phyloP scores from a whole-genome alignment of 306 rosid species.

The Datisca glomerata region DNA sequence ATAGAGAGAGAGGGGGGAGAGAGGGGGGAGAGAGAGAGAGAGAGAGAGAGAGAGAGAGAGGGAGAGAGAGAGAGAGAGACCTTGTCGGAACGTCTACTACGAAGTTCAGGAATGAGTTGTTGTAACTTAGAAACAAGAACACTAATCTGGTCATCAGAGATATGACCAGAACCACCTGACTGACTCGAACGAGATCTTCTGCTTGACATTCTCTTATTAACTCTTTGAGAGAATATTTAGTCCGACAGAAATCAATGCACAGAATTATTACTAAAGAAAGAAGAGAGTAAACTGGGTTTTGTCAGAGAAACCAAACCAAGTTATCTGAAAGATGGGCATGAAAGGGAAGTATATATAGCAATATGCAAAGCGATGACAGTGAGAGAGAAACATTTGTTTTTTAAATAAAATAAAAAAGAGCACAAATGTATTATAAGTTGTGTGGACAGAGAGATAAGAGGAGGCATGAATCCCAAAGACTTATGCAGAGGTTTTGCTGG shows the following conservation, averaged over 20 bases:
- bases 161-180: constrained; percentile 39
- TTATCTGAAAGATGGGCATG: not conserved
- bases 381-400: too few relatives aligned
- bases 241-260: not conserved
- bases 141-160: constrained; percentile 80
- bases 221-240: too few relatives aligned
- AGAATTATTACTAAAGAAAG: not conserved
- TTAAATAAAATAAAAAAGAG: too few relatives aligned
- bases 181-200: constrained; percentile 66
- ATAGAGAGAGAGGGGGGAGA: constrained; percentile 5
- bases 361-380: not conserved
- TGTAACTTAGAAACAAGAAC: constrained; percentile 87
- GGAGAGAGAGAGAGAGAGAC: constrained; percentile 19
- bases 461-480: constrained; percentile 3
- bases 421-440: not conserved
- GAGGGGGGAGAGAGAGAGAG: not conserved
- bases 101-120: constrained; percentile 93
- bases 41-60: constrained; percentile 11
- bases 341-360: not conserved
- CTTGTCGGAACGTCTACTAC: constrained; percentile 65
- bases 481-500: constrained; percentile 13
- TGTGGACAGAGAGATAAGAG: constrained; percentile 1
- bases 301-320: not conserved
- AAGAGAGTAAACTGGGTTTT: constrained; percentile 6
- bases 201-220: constrained; percentile 33